Base-by-base conservation (phyloP, 257 asterid species). In the Ligustrum vulgare region DNA sequence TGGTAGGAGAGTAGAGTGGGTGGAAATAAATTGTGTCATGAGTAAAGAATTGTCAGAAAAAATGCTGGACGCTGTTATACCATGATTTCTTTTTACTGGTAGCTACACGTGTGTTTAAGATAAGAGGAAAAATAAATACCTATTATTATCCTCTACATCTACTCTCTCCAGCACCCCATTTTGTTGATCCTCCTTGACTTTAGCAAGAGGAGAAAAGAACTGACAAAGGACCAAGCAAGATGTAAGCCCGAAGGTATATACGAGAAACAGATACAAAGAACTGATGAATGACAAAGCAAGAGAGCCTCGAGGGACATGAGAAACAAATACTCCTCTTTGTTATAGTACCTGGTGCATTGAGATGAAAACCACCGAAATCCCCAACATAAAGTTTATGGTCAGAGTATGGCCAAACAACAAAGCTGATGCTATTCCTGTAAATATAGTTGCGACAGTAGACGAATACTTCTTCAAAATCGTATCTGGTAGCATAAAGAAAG, bases 401-500 rank as follows among this genome's bases (percentile, higher is more conserved):
- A 96, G 83, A 18, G 86, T 81, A 84, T 96, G 98, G 68, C 98
- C 99, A 84, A 96, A 93, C 84, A 96, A 62, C 54, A 78, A 89
- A 28, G 99, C 99, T 68, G 99, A 93, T 71, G 99, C 97, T 78
- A 96, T 87, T 85, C 99, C 98, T 5, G 99, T 96, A 87, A 96
- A 95, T 82, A 96, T 96, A 37, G 99, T 96, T 68, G 99, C 99
- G 11, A 96, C 98, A 37, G 99, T 95, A 12, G 98, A 95, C 20
- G 98, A 95, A 81, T 95, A 95, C 84, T 95, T 95, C 93, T 92
- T 92, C 94, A 95, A 82, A 83, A 91, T 94, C 41, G 96, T 87
- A 89, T 91, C 97, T 92, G 87, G 74, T 33, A 45, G 65, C 64
- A 85, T 9, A 63, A 81, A 72, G 22, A 28, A 78, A 81, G 77